A percentile compares a stretch with the other conserved stretches of the same genome.
Evolutionary conservation across 805 yeast genomes (phyloP).

Genomic region (Kuraishia piskuri): DNA sequence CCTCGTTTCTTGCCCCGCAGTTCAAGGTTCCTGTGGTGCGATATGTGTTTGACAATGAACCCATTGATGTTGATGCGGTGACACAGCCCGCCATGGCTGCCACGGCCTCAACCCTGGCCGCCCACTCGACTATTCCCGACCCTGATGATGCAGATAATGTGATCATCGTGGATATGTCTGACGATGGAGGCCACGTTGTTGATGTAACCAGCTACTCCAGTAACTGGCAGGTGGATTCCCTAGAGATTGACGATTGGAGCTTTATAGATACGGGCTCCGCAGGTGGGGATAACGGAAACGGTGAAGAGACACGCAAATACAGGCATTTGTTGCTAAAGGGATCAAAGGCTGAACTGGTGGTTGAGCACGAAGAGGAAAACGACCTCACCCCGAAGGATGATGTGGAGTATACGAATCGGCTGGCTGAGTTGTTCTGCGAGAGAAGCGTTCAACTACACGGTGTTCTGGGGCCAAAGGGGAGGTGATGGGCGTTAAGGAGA

Average conservation of each 20-base stretch:
- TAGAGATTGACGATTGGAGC: constrained; percentile 3
- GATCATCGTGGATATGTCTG: constrained; percentile 8
- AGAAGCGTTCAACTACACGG: constrained; percentile 13
- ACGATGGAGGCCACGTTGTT: neutral
- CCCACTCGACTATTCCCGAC: neutral
- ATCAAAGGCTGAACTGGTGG: constrained; percentile 14
- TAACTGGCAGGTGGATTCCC: constrained; percentile 12
- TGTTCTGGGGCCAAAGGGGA: constrained; percentile 2
- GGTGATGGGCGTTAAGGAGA: neutral
- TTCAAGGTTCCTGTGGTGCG: neutral
- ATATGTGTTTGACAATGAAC: constrained; percentile 8
- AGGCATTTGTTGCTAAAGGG: constrained; percentile 10
- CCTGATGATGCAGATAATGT: constrained; percentile 4
- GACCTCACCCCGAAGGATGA: constrained; percentile 15
- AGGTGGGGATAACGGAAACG: neutral
- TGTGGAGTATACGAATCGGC: constrained; percentile 11
- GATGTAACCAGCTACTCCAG: constrained; percentile 5
- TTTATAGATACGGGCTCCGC: constrained; percentile 1
- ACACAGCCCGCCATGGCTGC: neutral
- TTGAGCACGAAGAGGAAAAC: constrained; percentile 9
- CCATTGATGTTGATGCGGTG: constrained; percentile 6
- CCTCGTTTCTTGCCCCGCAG: neutral
- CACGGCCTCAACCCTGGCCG: neutral
- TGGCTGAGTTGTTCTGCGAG: constrained; percentile 13
- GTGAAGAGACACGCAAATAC: neutral